Evolutionary conservation across 2,329 filamentous ascomycete genomes (phyloP).

Genomic region (Trichoderma sp.): DNA sequence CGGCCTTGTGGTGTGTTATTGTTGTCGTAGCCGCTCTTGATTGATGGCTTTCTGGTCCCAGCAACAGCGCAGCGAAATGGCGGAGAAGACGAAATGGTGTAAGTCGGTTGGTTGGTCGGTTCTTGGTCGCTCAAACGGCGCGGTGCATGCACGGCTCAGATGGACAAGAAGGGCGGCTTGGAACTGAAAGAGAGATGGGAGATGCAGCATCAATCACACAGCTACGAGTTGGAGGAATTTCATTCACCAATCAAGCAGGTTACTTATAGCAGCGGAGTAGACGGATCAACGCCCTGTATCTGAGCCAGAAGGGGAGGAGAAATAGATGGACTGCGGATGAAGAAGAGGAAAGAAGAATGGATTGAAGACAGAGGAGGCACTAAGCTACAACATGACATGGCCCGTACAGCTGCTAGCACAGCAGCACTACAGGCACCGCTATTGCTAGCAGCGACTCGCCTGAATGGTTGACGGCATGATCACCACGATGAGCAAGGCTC

Average conservation of each 20-base stretch:
- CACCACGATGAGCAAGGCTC: constrained; percentile 6
- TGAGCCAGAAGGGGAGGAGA: not conserved
- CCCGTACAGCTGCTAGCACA: not conserved
- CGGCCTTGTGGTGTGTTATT: constrained; percentile 16
- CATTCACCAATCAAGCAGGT: not conserved
- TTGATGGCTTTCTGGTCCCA: not conserved
- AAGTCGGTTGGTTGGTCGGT: constrained; percentile 28
- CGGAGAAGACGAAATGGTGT: constrained; percentile 25
- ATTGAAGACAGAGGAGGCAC: no score
- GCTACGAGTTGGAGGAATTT: not conserved
- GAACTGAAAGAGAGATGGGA: not conserved
- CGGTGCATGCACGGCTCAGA: constrained; percentile 23
- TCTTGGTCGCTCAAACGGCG: constrained; percentile 17
- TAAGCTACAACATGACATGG: not conserved
- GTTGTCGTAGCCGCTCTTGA: constrained; percentile 17
- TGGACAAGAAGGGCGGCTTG: constrained; percentile 14
- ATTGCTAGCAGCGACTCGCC: not conserved
- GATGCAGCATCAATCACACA: constrained; percentile 1
- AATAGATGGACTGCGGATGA: not conserved
- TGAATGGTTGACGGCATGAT: constrained; percentile 24
- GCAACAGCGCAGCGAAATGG: constrained; percentile 24
- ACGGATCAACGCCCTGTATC: not conserved
- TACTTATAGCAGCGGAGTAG: not conserved
- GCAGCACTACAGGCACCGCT: not conserved
- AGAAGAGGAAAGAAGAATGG: not conserved